These are phyloP conservation scores for Trichoderma virens DNA, from an alignment of 495 filamentous ascomycete genomes.

Conservation along the genomic window DNA sequence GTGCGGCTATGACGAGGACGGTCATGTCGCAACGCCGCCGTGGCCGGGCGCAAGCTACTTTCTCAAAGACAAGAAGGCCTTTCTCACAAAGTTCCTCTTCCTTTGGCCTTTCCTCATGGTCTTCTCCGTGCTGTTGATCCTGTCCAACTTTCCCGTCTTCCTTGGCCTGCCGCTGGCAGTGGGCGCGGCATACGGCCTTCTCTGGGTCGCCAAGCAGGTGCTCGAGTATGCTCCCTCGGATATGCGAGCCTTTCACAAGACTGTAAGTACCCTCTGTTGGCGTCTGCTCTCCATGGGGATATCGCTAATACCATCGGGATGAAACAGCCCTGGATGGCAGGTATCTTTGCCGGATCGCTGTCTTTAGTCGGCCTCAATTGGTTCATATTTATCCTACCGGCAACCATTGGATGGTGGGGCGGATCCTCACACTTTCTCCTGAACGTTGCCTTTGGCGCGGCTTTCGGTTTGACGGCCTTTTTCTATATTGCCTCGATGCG, in stretches of 20 bases:
- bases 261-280: constrained; percentile 45
- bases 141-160: constrained; percentile 68
- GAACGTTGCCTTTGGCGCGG: constrained; percentile 65
- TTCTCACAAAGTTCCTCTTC: constrained; percentile 85
- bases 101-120: constrained; percentile 76
- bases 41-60: constrained; percentile 49
- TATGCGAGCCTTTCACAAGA: constrained; percentile 81
- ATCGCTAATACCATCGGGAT: constrained; percentile 6
- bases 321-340: constrained; percentile 79
- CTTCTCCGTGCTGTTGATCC: constrained; percentile 57
- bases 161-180: constrained; percentile 63
- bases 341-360: constrained; percentile 81
- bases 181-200: constrained; percentile 59
- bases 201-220: constrained; percentile 69
- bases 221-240: constrained; percentile 74
- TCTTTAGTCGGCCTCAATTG: constrained; percentile 79
- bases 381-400: constrained; percentile 62
- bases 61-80: constrained; percentile 62
- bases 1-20: constrained; percentile 75
- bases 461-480: constrained; percentile 60
- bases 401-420: constrained; percentile 35
- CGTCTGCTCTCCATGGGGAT: background rate
- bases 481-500: constrained; percentile 83
- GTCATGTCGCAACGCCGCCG: constrained; percentile 52
- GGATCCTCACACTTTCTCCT: constrained; percentile 63